Evolutionary conservation across 1,284 basidiomycete genomes (phyloP), one percentile per base, ranked within the genome.

Genomic region (Trichosporon faecale): DNA sequence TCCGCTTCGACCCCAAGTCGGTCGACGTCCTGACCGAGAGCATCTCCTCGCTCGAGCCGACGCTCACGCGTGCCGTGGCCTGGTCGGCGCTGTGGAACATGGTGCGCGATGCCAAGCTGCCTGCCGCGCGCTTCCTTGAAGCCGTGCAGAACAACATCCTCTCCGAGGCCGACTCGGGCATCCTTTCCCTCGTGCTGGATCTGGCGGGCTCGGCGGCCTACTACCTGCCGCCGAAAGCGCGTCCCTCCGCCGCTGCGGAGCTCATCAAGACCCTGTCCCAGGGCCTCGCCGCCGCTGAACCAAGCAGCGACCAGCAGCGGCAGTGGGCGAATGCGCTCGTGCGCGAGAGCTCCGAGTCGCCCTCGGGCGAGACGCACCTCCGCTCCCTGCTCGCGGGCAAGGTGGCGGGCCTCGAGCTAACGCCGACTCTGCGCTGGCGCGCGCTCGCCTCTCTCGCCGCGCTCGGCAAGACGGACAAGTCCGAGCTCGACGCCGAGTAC

Each of bases 31-130:
- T 69, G 40, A 61, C 37, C 8, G 65, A 69, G 57, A 29, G 63
- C n/a, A 52, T 69, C 23, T 63, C 65, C 9, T 46, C 29, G 18
- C 16, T 69, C 4, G 23, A 69, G 65, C 65, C 68, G 4, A 66
- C 68, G n/a, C 40, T 69, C 7, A 66, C 68, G 0, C 68, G 68
- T 44, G 64, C 68, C n/a, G 68, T 69, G 1, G 65, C 68, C n/a
- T 69, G 68, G 68, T 69, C 68, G 21, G 68, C 57, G 1, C 65
- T 69, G 8, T 69, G 65, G 65, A 69, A 69, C 65, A 65, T 65
- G 57, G 68, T 69, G 3, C 68, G 68, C 57, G 68, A 69, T 33
- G 68, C 68, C 25, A 52, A 66, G 44, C 57, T 69, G 11, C 68
- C 64, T 2, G 65, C 68, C 1, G 7, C 65, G 7, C 21, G 18